A percentile compares a stretch with the other conserved stretches of the same genome.
Evolutionary conservation across 352 stramenopile genomes (phyloP).

Genomic region (Phytophthora capsici): DNA sequence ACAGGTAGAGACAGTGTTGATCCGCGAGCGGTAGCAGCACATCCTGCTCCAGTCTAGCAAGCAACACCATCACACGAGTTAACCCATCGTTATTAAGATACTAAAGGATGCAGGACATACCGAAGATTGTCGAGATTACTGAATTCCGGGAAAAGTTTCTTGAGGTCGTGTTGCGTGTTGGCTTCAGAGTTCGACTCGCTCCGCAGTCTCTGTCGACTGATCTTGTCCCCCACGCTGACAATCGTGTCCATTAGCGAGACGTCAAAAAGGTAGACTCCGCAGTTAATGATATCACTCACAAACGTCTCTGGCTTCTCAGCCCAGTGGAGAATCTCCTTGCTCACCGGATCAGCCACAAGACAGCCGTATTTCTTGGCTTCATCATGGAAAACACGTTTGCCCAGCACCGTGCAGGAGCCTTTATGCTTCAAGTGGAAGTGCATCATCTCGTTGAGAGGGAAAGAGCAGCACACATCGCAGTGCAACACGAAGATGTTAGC

Average conservation of each 20-base stretch:
- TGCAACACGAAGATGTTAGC: slow-evolving; percentile 85
- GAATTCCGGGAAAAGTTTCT: slow-evolving; percentile 90
- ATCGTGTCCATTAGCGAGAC: slow-evolving; percentile 83
- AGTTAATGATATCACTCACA: slow-evolving; percentile 93
- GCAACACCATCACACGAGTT: slow-evolving; percentile 8
- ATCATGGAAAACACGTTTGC: slow-evolving; percentile 89
- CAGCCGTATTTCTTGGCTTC: slow-evolving; percentile 91
- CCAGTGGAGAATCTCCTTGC: slow-evolving; percentile 89
- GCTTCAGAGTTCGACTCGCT: slow-evolving; percentile 77
- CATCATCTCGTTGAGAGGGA: slow-evolving; percentile 91
- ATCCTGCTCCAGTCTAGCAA: slow-evolving; percentile 80
- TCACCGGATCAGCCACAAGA: slow-evolving; percentile 75
- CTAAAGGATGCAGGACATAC: slow-evolving; percentile 31
- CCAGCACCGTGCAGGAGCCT: slow-evolving; percentile 78
- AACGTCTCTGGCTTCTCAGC: slow-evolving; percentile 91
- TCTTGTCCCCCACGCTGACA: slow-evolving; percentile 78
- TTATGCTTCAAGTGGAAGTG: slow-evolving; percentile 83
- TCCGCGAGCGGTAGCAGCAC: slow-evolving; percentile 82
- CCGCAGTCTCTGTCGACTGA: slow-evolving; percentile 80
- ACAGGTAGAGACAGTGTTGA: slow-evolving; percentile 75
- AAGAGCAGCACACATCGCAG: slow-evolving; percentile 90
- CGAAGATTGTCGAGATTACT: slow-evolving; percentile 86
- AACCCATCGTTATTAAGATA: slow-evolving; percentile 1
- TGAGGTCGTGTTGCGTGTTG: slow-evolving; percentile 78
- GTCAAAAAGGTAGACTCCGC: slow-evolving; percentile 89